A percentile compares a stretch with the other conserved stretches of the same genome.
Conservation (phyloP, 2,329 filamentous ascomycete species). For the Colletotrichum salicis region DNA sequence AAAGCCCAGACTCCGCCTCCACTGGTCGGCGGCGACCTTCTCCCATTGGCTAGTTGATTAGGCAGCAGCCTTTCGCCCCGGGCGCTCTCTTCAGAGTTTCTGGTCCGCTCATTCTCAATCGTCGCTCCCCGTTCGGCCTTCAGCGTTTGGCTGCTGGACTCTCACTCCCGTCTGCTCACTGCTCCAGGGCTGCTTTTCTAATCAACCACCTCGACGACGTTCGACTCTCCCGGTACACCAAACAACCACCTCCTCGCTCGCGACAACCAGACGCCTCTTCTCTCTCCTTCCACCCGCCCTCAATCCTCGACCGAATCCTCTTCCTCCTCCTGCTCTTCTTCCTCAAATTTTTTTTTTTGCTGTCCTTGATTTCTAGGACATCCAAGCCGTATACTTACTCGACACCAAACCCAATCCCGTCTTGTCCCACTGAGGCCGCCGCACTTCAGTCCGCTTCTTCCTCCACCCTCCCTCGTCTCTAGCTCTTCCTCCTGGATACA, state of each 20-base stretch:
- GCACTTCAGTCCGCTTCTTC: slow-evolving; percentile 4
- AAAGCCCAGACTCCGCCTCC: slow-evolving; percentile 42
- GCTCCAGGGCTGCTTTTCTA: slow-evolving; percentile 33
- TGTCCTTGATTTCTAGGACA: slow-evolving; percentile 24
- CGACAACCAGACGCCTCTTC: slow-evolving; percentile 1
- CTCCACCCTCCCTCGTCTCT: neutral
- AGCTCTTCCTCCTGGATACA: slow-evolving; percentile 7
- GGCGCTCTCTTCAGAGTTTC: slow-evolving; percentile 35
- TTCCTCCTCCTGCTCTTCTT: slow-evolving; percentile 29
- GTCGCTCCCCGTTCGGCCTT: neutral
- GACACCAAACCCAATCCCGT: slow-evolving; percentile 2
- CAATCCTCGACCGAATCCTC: slow-evolving; percentile 35
- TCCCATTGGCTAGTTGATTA: slow-evolving; percentile 39
- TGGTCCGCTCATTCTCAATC: slow-evolving; percentile 25
- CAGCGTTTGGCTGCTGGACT: neutral
- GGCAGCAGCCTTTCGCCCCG: slow-evolving; percentile 46
- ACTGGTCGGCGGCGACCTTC: slow-evolving; percentile 36
- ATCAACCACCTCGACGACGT: slow-evolving; percentile 31
- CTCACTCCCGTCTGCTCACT: neutral
- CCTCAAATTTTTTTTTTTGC: neutral
- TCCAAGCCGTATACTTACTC: slow-evolving; percentile 8
- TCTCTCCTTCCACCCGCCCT: slow-evolving; percentile 20
- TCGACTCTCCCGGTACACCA: neutral
- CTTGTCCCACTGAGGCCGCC: slow-evolving; percentile 31
- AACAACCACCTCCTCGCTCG: slow-evolving; percentile 8